These are phyloP conservation scores for Mallotus nudiflorus DNA, from an alignment of 345 rosid genomes.

Conservation along the genomic window DNA sequence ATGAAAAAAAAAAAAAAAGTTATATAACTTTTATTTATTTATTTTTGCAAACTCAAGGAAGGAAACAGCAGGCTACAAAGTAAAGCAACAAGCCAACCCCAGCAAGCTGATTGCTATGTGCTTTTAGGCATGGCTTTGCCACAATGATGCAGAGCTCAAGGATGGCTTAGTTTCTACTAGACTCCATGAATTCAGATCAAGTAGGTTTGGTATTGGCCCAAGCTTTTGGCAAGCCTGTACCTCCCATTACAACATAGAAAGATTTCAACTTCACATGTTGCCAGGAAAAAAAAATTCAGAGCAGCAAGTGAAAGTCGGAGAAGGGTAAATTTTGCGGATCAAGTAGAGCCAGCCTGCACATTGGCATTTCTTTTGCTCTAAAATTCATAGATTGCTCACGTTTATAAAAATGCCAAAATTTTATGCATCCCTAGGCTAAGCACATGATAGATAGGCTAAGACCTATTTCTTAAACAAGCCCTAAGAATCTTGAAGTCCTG, in stretches of 20 bases:
- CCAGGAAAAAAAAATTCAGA: not conserved
- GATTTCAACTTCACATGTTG: not conserved
- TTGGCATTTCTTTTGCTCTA: not conserved
- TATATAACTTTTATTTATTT: no score
- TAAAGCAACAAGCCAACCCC: conserved; percentile 2
- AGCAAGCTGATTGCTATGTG: conserved; percentile 5
- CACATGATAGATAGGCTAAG: no score
- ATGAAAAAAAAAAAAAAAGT: conserved; percentile 22
- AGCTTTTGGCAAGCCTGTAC: not conserved
- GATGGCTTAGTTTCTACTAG: not conserved
- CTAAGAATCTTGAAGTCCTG: not conserved
- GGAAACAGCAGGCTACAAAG: not conserved
- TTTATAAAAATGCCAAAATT: not conserved
- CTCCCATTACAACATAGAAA: no score
- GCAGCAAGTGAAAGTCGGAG: not conserved
- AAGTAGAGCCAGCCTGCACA: not conserved
- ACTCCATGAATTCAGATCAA: not conserved
- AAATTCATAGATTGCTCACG: not conserved
- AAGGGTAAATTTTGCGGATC: not conserved
- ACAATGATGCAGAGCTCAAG: not conserved
- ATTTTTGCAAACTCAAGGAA: conserved; percentile 10
- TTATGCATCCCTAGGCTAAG: not conserved
- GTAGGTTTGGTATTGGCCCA: not conserved
- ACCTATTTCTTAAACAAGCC: no score
- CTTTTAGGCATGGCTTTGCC: not conserved